Evolutionary conservation across 2,329 filamentous ascomycete species (phyloP), one percentile per base, ranked within the genome.

Genomic region (Dryadomyces quercus-mongolicae): DNA sequence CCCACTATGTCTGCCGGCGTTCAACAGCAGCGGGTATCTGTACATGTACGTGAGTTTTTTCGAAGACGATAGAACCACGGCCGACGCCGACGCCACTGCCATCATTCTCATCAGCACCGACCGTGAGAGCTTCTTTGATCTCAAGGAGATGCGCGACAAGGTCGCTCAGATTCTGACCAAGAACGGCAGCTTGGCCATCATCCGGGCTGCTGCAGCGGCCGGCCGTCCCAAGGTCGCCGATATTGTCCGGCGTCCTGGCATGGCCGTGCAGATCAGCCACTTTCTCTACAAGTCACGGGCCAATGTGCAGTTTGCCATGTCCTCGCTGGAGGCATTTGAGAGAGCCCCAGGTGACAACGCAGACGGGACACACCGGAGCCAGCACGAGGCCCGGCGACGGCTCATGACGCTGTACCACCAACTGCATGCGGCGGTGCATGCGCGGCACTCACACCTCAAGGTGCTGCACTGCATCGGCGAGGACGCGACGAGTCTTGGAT

Each of bases 1-100:
- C 49, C 93, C 93, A 0, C 76, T 98, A 7, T 98, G 93, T 63
- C 77, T 98, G 3, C 94, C 93, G 0, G 92, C 91, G 5, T 98
- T 98, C 72, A 98, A 98, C 71, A 97, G 89, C 67, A 87, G 84
- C 52, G 94, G 93, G 25, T 98, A 95, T 65, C 77, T 98, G 1
- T 96, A 98, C 72, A 97, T 98, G 90, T 98, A 97, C 65, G 93
- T 98, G 65, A 95, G 88, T 73, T 98, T 97, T 67, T 80, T 98
- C 58, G 83, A 88, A 61, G 74, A 80, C 42, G 73, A 76, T 46
- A 68, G 44, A 7, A 85, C 21, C 45, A 1, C 20, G 40, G 13
- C 5, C 51, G 9, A 38, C 25, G 16, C 2, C 31, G 42, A 25
- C 9, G 85, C 93, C 59, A 83, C 95, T n/a, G 93, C 92, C 22